A percentile compares a stretch with the other conserved stretches of the same genome.
phyloP scores from a whole-genome alignment of 202 grass and related monocot genomes.

The Panicum hallii region DNA sequence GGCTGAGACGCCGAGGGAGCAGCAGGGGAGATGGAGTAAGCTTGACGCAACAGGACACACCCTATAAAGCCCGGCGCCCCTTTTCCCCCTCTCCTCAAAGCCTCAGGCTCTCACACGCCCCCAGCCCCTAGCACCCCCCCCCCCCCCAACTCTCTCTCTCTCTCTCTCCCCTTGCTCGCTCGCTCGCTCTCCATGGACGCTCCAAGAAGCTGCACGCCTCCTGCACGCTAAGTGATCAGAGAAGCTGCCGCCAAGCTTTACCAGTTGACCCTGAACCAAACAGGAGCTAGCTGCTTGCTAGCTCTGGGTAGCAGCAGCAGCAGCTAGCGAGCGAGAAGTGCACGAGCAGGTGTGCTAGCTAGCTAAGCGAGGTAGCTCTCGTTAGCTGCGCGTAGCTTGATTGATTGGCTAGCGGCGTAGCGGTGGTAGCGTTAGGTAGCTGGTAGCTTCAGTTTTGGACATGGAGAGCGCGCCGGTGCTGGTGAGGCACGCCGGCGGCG shows the following conservation, averaged over 20 bases:
- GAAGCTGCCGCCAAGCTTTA: background rate
- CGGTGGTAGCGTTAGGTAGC: background rate
- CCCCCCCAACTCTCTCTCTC: background rate
- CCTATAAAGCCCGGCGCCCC: constrained; percentile 44
- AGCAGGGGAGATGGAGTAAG: constrained; percentile 35
- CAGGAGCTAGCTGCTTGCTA: background rate
- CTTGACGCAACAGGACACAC: constrained; percentile 47
- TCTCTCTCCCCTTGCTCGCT: background rate
- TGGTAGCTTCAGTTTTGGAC: background rate
- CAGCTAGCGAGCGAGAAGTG: background rate
- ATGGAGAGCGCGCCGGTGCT: constrained; percentile 61
- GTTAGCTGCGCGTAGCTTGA: background rate
- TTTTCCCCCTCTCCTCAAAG: constrained; percentile 14
- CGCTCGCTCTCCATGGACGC: constrained; percentile 44
- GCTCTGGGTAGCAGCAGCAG: background rate
- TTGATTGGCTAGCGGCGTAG: background rate
- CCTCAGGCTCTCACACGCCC: background rate
- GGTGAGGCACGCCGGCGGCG: constrained; percentile 47
- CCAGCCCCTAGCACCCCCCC: no score
- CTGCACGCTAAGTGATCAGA: constrained; percentile 38
- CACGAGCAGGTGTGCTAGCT: no score
- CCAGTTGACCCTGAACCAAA: background rate
- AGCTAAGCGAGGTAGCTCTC: no score
- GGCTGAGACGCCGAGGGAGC: background rate
- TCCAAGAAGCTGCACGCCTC: constrained; percentile 44